Evolutionary conservation across 768 basidiomycete genomes (phyloP), one percentile per base, ranked within the genome.

Genomic region (Hygrocybe coccinea): DNA sequence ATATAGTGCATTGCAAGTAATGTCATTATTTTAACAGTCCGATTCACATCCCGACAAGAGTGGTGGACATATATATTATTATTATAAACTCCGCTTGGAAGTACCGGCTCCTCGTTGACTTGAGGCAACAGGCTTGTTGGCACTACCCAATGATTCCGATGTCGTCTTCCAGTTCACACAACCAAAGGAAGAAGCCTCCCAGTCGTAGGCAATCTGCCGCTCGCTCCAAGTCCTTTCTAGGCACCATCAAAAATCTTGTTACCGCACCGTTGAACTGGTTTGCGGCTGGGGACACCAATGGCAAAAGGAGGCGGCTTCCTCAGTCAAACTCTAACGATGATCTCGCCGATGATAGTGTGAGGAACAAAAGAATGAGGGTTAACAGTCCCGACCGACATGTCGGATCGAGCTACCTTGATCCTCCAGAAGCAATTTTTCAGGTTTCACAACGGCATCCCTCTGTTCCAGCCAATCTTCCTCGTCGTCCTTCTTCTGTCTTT

Each of bases 201-300:
- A 33, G 48, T 17, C 29, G 38, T 52, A 46, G 59, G 50, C 34
- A 43, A 35, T 46, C 55, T 35, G 38, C 84, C 43, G 71, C 69
- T 60, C 81, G 83, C 60, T 76, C 77, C n/a, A 74, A 77, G 58
- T 79, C 85, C 24, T 75, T 87, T 62, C 66, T 86, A 41, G 82
- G 81, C 49, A 68, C 83, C 46, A 78, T 87, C 69, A 86, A 80
- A 75, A 81, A 76, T 71, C 71, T 86, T 65, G 84, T 87, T 58
- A 79, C 83, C 33, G 81, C 83, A 17, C 83, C 85, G 44, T 74
- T 86, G 60, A 45, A 68, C 71, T 82, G 86, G 70, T 76, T 79
- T 60, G 68, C 74, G 60, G 67, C 74, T 57, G 74, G 74, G 64
- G 34, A 71, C 71, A 55, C 63, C 64, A 34, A 54, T 50, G 49